Conservation (phyloP, 2,329 filamentous ascomycete species). For the Septoria linicola region DNA sequence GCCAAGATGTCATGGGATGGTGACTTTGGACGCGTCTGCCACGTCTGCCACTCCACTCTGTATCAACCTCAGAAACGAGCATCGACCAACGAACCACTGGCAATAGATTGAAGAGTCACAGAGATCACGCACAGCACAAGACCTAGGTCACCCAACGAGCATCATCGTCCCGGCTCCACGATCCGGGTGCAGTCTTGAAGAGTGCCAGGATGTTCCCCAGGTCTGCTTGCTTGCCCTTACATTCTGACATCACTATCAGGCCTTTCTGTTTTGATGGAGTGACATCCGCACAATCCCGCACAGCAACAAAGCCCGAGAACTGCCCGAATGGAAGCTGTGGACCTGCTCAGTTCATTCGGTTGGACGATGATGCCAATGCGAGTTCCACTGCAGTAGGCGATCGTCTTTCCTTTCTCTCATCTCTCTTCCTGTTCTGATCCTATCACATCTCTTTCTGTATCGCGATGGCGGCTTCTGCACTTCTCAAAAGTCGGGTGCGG, state of each 20-base stretch:
- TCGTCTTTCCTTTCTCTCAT: not conserved
- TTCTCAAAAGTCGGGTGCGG: slow-evolving; percentile 72
- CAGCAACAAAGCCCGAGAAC: not conserved
- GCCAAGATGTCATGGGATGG: too few species aligned
- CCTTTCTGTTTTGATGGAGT: not conserved
- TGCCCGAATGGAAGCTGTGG: not conserved
- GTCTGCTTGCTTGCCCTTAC: not conserved
- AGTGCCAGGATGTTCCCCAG: not conserved
- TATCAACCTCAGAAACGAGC: too few species aligned
- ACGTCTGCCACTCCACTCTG: too few species aligned
- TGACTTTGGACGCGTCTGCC: too few species aligned
- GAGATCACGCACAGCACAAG: too few species aligned
- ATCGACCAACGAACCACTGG: too few species aligned
- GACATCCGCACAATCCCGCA: not conserved
- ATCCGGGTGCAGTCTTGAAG: too few species aligned
- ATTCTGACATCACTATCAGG: not conserved
- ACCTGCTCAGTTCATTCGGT: not conserved
- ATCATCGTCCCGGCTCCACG: too few species aligned
- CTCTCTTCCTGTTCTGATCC: not conserved
- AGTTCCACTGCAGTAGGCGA: not conserved
- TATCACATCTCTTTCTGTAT: not conserved
- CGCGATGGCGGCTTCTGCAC: slow-evolving; percentile 50
- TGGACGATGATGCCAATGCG: too few species aligned
- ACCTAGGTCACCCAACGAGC: too few species aligned
- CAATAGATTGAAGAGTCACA: too few species aligned